A percentile compares a stretch with the other conserved stretches of the same genome.
Conservation (phyloP, 192 early-diverging fungal species). For the Linderina pennispora region DNA sequence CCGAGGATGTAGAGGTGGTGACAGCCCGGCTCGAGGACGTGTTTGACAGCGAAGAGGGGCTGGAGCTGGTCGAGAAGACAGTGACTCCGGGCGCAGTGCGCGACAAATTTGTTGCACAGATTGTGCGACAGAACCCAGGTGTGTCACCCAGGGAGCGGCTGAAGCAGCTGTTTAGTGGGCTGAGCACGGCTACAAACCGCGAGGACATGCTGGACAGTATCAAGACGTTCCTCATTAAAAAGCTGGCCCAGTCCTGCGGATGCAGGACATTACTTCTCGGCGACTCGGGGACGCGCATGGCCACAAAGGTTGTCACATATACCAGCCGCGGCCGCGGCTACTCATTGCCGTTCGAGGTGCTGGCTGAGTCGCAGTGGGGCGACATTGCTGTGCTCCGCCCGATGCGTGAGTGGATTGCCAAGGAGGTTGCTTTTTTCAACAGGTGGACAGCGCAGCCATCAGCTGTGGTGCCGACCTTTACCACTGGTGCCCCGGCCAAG, state of each 20-base stretch:
- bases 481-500: constrained; percentile 49
- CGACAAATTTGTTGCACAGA: constrained; percentile 14
- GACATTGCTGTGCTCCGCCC: constrained; percentile 61
- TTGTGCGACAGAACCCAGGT: constrained; percentile 1
- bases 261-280: constrained; percentile 61
- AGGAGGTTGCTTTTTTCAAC: constrained; percentile 74
- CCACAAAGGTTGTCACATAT: constrained; percentile 65
- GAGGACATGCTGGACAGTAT: constrained; percentile 66
- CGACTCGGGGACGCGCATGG: constrained; percentile 73
- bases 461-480: constrained; percentile 46
- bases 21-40: constrained; percentile 60
- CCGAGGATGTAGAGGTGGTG: constrained; percentile 32
- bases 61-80: constrained; percentile 9
- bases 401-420: constrained; percentile 71
- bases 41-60: constrained; percentile 30
- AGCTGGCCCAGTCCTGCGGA: constrained; percentile 47
- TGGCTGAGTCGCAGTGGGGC: constrained; percentile 50
- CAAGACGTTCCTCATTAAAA: constrained; percentile 51
- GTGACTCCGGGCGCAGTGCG: constrained; percentile 6
- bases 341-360: constrained; percentile 69
- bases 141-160: constrained; percentile 36
- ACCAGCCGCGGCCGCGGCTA: constrained; percentile 87
- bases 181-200: constrained; percentile 58
- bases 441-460: constrained; percentile 35
- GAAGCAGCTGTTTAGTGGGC: constrained; percentile 45